Percentiles rank a stretch among this genome's conserved stretches.
Conservation (phyloP, 306 rosid genomes). For the Gleditsia sinensis region DNA sequence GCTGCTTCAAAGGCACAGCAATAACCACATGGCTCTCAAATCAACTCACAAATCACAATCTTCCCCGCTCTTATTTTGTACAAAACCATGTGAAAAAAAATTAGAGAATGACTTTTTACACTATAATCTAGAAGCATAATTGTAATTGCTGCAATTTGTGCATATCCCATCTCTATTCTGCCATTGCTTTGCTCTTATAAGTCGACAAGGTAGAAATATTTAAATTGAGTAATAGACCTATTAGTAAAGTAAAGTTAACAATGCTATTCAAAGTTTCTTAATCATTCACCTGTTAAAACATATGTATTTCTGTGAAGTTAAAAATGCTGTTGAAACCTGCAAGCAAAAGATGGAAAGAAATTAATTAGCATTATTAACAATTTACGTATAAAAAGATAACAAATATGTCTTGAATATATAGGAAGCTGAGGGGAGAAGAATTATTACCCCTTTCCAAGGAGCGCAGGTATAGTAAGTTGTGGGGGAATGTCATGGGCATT, state of each 20-base stretch:
- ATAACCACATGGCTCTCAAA: too few relatives aligned
- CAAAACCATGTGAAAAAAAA: too few relatives aligned
- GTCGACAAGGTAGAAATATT: constrained; percentile 25
- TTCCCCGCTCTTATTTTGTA: too few relatives aligned
- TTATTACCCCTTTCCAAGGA: constrained; percentile 84
- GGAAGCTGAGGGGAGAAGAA: constrained; percentile 25
- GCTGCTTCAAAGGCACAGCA: not conserved
- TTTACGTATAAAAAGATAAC: not conserved
- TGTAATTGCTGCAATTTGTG: constrained; percentile 83
- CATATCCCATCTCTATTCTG: constrained; percentile 48
- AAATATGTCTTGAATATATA: not conserved
- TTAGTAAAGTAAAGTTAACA: not conserved
- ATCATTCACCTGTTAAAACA: not conserved
- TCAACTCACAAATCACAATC: not conserved
- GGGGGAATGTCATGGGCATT: constrained; percentile 52
- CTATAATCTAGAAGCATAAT: constrained; percentile 80
- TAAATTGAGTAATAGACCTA: not conserved
- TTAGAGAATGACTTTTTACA: constrained; percentile 68
- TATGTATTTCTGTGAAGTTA: not conserved
- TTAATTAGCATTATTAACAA: constrained; percentile 11
- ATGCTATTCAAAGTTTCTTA: too few relatives aligned
- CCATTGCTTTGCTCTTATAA: constrained; percentile 92
- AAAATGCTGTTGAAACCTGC: not conserved
- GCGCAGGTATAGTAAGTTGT: constrained; percentile 55
- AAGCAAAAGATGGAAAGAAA: constrained; percentile 6